A percentile compares a stretch with the other conserved stretches of the same genome.
phyloP scores from a whole-genome alignment of 2,329 filamentous ascomycete genomes.

The Diplodia mutila region DNA sequence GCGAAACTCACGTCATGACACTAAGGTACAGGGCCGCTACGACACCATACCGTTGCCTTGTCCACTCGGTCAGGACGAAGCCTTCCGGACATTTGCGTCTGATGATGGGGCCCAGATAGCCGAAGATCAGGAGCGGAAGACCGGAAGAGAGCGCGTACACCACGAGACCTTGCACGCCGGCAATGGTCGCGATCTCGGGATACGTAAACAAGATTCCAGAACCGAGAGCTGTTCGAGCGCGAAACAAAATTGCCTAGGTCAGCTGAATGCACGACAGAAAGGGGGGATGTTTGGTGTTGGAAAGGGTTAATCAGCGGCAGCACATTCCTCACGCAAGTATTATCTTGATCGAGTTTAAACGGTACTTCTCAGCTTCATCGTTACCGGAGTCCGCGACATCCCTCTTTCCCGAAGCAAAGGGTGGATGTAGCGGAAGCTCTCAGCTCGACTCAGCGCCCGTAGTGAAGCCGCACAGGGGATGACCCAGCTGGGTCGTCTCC shows the following conservation, averaged over 20 bases:
- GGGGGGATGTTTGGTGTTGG: slow-evolving; percentile 42
- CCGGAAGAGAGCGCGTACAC: slow-evolving; percentile 75
- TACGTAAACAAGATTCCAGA: slow-evolving; percentile 84
- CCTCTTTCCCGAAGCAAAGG: slow-evolving; percentile 38
- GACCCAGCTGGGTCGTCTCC: slow-evolving; percentile 4
- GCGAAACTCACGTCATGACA: slow-evolving; percentile 63
- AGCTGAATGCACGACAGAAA: slow-evolving; percentile 31
- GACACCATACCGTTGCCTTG: slow-evolving; percentile 74
- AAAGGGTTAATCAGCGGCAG: slow-evolving; percentile 71
- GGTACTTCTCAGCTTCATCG: slow-evolving; percentile 90
- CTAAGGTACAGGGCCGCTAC: slow-evolving; percentile 73
- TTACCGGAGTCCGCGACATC: slow-evolving; percentile 25
- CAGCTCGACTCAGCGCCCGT: slow-evolving; percentile 69
- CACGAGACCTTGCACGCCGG: slow-evolving; percentile 77
- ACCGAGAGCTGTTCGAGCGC: slow-evolving; percentile 66
- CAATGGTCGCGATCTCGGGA: slow-evolving; percentile 76
- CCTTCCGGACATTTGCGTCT: slow-evolving; percentile 79
- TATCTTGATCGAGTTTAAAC: slow-evolving; percentile 98
- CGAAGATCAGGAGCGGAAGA: slow-evolving; percentile 75
- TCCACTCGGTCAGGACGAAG: slow-evolving; percentile 85
- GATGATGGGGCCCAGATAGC: slow-evolving; percentile 74
- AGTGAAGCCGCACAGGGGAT: slow-evolving; percentile 66
- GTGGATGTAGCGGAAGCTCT: slow-evolving; percentile 48
- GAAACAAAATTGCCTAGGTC: slow-evolving; percentile 36
- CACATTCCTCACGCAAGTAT: slow-evolving; percentile 98